phyloP scores from a whole-genome alignment of 208 protist species.

The Naegleria fowleri region DNA sequence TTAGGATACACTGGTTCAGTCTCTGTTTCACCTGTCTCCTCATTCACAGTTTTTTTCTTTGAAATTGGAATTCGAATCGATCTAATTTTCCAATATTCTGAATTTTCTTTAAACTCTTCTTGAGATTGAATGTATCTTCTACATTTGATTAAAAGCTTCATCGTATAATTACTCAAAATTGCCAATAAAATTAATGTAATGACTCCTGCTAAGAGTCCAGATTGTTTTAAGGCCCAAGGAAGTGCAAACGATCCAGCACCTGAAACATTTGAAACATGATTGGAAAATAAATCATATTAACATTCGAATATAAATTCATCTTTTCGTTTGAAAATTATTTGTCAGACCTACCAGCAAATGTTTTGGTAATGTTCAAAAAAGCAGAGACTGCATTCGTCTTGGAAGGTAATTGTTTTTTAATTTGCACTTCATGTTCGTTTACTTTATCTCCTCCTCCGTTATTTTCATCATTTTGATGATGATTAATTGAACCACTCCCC shows the following conservation, averaged over 20 bases:
- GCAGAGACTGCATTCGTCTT: background rate
- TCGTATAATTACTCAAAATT: slow-evolving; percentile 14
- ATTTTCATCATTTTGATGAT: too few relatives aligned
- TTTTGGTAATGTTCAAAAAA: background rate
- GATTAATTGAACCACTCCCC: too few relatives aligned
- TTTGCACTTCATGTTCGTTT: background rate
- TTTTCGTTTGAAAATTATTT: too few relatives aligned
- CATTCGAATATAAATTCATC: too few relatives aligned
- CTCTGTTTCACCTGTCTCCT: background rate
- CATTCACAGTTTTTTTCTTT: background rate
- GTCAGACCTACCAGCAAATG: background rate
- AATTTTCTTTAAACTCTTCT: background rate
- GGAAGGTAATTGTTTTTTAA: background rate
- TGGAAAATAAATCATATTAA: too few relatives aligned
- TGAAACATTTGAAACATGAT: background rate
- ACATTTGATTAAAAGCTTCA: background rate
- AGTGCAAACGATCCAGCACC: slow-evolving; percentile 12
- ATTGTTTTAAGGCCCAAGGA: slow-evolving; percentile 11
- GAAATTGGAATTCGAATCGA: background rate
- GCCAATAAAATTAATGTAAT: background rate
- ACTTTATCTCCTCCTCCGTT: background rate
- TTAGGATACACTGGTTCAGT: background rate
- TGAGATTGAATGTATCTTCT: slow-evolving; percentile 14
- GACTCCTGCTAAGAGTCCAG: background rate
- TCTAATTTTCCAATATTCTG: slow-evolving; percentile 15